Evolutionary conservation across 805 yeast species (phyloP).

Genomic region (Candida khao-thaluensis): DNA sequence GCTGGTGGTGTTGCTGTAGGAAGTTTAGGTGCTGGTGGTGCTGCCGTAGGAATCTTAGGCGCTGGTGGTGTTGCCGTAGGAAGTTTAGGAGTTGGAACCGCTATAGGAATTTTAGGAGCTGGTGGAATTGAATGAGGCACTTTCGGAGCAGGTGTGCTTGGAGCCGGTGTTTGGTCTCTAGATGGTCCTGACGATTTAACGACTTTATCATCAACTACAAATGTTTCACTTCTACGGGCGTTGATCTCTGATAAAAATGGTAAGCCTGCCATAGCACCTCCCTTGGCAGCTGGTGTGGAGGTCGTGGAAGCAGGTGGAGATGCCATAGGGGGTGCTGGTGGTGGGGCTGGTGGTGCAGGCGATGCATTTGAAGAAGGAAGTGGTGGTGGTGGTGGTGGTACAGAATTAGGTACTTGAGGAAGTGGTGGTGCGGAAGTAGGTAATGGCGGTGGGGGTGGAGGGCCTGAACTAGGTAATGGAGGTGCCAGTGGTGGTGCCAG

Average conservation of each 20-base stretch:
- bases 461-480: conserved; percentile 3
- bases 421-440: conserved; percentile 15
- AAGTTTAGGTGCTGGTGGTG: conserved; percentile 17
- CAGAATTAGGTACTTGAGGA: conserved; percentile 13
- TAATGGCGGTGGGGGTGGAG: conserved; percentile 6
- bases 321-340: conserved; percentile 18
- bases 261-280: conserved; percentile 27
- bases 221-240: conserved; percentile 50
- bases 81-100: conserved; percentile 10
- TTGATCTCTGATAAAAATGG: conserved; percentile 63
- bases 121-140: conserved; percentile 16
- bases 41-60: conserved; percentile 11
- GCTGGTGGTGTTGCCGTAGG: conserved; percentile 15
- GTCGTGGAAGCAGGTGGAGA: conserved; percentile 12
- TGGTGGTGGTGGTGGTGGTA: conserved; percentile 16
- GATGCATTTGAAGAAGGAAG: conserved; percentile 14
- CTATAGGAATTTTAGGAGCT: conserved; percentile 17
- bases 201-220: conserved; percentile 43
- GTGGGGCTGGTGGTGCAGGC: conserved; percentile 20
- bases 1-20: conserved; percentile 18
- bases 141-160: conserved; percentile 16
- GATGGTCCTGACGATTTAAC: conserved; percentile 16
- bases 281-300: conserved; percentile 14
- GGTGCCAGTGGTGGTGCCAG: conserved; percentile 18
- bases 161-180: conserved; percentile 4